These are phyloP conservation scores for Cladophialophora bantiana DNA, from an alignment of 2,329 filamentous ascomycete genomes.

Conservation along the genomic window DNA sequence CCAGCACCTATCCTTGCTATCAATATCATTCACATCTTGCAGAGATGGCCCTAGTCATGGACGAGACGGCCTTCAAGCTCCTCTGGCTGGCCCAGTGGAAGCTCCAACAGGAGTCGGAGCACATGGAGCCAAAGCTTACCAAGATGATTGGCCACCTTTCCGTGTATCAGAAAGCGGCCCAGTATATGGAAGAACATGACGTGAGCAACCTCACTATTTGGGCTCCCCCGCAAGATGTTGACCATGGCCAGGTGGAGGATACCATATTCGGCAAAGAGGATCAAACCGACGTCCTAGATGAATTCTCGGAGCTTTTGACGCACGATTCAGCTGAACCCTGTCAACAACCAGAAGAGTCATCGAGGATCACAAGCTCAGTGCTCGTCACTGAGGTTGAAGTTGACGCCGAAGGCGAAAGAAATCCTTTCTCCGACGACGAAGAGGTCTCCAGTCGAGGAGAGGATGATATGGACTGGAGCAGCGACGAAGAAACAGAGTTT, in stretches of 20 bases:
- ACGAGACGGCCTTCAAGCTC: constrained; percentile 21
- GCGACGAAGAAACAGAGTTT: constrained; percentile 20
- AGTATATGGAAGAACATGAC: constrained; percentile 17
- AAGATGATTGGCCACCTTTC: constrained; percentile 27
- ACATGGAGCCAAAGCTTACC: constrained; percentile 22
- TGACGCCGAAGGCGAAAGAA: neutral
- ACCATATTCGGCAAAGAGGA: constrained; percentile 24
- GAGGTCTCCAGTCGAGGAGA: constrained; percentile 5
- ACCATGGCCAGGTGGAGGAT: constrained; percentile 9
- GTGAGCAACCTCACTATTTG: constrained; percentile 5
- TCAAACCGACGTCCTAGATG: neutral
- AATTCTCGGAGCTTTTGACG: constrained; percentile 1
- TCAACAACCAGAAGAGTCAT: neutral
- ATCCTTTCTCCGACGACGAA: constrained; percentile 14
- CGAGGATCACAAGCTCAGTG: neutral
- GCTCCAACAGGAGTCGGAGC: constrained; percentile 24
- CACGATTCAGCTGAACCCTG: neutral
- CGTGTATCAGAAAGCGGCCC: constrained; percentile 17
- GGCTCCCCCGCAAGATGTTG: neutral
- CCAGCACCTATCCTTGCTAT: neutral
- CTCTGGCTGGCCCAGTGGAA: constrained; percentile 27
- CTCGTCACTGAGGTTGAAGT: constrained; percentile 7
- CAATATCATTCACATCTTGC: neutral
- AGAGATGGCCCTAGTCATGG: constrained; percentile 2
- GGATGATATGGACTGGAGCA: constrained; percentile 13